phyloP scores from a whole-genome alignment of 768 basidiomycete species.

The Mycena capillaripes region DNA sequence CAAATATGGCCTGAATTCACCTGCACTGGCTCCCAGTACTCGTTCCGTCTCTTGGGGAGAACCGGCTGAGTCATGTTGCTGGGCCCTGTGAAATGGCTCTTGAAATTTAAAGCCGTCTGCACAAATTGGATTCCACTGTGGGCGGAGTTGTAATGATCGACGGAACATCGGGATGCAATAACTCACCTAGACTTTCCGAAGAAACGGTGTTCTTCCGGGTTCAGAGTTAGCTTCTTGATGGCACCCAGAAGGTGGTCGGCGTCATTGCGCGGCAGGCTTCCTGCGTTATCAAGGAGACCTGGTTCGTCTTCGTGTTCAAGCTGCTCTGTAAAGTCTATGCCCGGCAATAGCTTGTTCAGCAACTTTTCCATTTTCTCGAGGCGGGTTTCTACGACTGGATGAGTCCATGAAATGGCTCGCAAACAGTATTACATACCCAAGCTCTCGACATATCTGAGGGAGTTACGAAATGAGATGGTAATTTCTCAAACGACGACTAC shows the following conservation, averaged over 20 bases:
- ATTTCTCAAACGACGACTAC: constrained; percentile 30
- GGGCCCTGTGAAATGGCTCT: constrained; percentile 42
- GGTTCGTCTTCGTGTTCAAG: constrained; percentile 53
- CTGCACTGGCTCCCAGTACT: constrained; percentile 65
- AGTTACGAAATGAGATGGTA: not conserved
- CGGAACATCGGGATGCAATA: too few species aligned
- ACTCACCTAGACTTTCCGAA: constrained; percentile 58
- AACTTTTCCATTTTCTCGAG: constrained; percentile 69
- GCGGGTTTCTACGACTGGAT: constrained; percentile 15
- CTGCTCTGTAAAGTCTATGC: constrained; percentile 75
- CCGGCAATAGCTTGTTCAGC: constrained; percentile 68
- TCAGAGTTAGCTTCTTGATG: constrained; percentile 53
- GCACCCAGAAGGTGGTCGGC: constrained; percentile 44
- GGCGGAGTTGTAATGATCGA: not conserved
- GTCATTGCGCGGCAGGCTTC: constrained; percentile 52
- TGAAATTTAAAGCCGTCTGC: constrained; percentile 70
- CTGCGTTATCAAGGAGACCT: constrained; percentile 48
- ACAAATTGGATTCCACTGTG: constrained; percentile 64
- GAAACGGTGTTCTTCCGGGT: constrained; percentile 59
- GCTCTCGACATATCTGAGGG: constrained; percentile 69
- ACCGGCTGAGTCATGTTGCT: constrained; percentile 29
- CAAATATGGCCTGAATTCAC: constrained; percentile 45
- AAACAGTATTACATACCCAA: constrained; percentile 49
- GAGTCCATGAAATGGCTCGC: not conserved
- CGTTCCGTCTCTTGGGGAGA: constrained; percentile 52